Conservation (phyloP, 2,329 filamentous ascomycete species). For the Ascochyta koolunga region DNA sequence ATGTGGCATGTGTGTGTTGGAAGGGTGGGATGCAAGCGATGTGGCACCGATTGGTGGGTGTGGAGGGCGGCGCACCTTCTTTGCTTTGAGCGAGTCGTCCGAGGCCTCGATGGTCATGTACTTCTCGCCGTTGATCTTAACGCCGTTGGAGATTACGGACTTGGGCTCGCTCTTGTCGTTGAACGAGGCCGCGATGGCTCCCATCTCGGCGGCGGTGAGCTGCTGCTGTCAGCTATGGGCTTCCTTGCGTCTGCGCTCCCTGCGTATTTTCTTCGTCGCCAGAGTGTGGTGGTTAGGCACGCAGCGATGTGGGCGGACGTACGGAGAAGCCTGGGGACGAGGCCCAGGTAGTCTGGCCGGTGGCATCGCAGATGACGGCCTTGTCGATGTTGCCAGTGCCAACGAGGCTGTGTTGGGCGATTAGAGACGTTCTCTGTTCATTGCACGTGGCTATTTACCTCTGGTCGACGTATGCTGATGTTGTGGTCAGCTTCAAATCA, state of each 20-base stretch:
- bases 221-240: slow-evolving; percentile 33
- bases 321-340: slow-evolving; percentile 88
- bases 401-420: slow-evolving; percentile 43
- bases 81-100: slow-evolving; percentile 80
- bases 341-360: slow-evolving; percentile 67
- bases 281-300: not conserved
- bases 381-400: slow-evolving; percentile 54
- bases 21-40: not conserved
- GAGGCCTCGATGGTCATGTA: slow-evolving; percentile 79
- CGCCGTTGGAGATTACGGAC: slow-evolving; percentile 72
- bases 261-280: not conserved
- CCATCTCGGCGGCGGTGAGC: slow-evolving; percentile 62
- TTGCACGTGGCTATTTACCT: slow-evolving; percentile 34
- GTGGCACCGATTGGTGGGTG: not conserved
- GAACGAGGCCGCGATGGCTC: slow-evolving; percentile 58
- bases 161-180: slow-evolving; percentile 66
- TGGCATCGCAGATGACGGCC: slow-evolving; percentile 58
- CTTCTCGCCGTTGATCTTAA: slow-evolving; percentile 77
- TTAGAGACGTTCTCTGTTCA: slow-evolving; percentile 19
- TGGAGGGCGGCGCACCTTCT: slow-evolving; percentile 67
- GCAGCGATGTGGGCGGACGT: slow-evolving; percentile 45
- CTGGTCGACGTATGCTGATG: slow-evolving; percentile 50
- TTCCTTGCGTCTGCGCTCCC: not conserved
- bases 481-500: slow-evolving; percentile 27
- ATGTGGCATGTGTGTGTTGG: no score